Conservation (phyloP, 805 yeast genomes). For the Hanseniaspora vineae region DNA sequence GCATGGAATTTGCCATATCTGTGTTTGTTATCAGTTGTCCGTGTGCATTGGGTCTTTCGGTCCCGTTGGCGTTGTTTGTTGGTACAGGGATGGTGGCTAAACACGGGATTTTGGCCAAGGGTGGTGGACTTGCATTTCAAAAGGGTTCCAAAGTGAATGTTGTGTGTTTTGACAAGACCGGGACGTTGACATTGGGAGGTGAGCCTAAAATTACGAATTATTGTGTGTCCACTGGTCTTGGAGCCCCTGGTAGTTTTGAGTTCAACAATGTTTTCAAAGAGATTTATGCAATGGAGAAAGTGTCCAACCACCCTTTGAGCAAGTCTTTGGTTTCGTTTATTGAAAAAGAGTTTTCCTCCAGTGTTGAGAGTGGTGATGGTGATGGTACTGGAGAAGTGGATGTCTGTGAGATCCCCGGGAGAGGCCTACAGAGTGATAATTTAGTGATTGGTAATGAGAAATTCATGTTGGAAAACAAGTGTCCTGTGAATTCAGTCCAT, state of each 20-base stretch:
- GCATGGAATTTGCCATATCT: constrained; percentile 62
- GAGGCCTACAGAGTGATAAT: constrained; percentile 31
- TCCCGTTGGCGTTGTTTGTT: constrained; percentile 72
- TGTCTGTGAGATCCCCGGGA: constrained; percentile 38
- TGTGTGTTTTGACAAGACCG: constrained; percentile 69
- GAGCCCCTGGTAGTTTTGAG: not conserved
- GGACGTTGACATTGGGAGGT: constrained; percentile 58
- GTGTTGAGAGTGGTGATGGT: too few relatives aligned
- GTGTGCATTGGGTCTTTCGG: constrained; percentile 76
- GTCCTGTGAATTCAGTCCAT: constrained; percentile 26
- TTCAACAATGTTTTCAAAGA: constrained; percentile 29
- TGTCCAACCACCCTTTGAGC: constrained; percentile 61
- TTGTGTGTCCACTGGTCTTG: constrained; percentile 15
- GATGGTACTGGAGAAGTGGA: not conserved
- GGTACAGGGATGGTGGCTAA: constrained; percentile 73
- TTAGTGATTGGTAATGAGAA: constrained; percentile 50
- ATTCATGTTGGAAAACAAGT: constrained; percentile 36
- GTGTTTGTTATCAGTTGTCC: constrained; percentile 81
- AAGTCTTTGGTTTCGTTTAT: constrained; percentile 38
- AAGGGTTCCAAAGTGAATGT: constrained; percentile 53
- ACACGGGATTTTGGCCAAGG: constrained; percentile 60
- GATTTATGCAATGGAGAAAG: constrained; percentile 32
- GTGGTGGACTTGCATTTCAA: constrained; percentile 76
- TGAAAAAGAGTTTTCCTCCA: constrained; percentile 6
- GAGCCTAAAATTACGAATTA: constrained; percentile 35